phyloP scores from a whole-genome alignment of 2,329 filamentous ascomycete species.

The Rasamsonia emersonii region DNA sequence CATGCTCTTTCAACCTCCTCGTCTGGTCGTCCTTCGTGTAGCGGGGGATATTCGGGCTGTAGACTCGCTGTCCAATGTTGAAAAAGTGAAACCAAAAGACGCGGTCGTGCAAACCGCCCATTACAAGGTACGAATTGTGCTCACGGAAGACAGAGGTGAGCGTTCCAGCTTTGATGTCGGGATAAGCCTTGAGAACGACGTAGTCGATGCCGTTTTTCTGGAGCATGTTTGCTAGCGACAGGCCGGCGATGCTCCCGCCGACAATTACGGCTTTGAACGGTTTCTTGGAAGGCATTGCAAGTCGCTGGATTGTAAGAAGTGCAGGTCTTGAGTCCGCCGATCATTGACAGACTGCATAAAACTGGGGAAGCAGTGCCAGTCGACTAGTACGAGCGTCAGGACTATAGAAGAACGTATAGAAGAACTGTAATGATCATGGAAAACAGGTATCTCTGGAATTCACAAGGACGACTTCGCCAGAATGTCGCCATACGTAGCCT shows the following conservation, averaged over 20 bases:
- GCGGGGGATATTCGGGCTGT: conserved; percentile 15
- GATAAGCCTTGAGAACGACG: conserved; percentile 39
- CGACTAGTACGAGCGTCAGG: too few species aligned
- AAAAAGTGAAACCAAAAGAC: conserved; percentile 2
- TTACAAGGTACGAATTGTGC: conserved; percentile 5
- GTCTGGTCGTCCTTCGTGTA: conserved; percentile 23
- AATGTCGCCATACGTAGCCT: too few species aligned
- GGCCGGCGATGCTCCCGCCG: conserved; percentile 42
- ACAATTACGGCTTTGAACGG: conserved; percentile 36
- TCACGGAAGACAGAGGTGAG: conserved; percentile 4
- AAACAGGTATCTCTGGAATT: too few species aligned
- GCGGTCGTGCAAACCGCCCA: conserved; percentile 3
- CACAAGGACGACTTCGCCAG: too few species aligned
- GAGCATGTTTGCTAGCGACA: conserved; percentile 40
- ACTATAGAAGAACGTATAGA: too few species aligned
- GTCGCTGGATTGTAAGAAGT: too few species aligned
- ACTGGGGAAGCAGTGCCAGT: too few species aligned
- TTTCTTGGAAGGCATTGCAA: too few species aligned
- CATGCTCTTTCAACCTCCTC: conserved; percentile 15
- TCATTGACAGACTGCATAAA: too few species aligned
- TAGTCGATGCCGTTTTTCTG: conserved; percentile 41
- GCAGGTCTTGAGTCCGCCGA: too few species aligned
- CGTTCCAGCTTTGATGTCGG: conserved; percentile 8
- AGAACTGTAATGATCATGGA: too few species aligned
- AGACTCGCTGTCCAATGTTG: conserved; percentile 14